Conservation (phyloP, 2,329 filamentous ascomycete genomes). For the Aureobasidium lini region DNA sequence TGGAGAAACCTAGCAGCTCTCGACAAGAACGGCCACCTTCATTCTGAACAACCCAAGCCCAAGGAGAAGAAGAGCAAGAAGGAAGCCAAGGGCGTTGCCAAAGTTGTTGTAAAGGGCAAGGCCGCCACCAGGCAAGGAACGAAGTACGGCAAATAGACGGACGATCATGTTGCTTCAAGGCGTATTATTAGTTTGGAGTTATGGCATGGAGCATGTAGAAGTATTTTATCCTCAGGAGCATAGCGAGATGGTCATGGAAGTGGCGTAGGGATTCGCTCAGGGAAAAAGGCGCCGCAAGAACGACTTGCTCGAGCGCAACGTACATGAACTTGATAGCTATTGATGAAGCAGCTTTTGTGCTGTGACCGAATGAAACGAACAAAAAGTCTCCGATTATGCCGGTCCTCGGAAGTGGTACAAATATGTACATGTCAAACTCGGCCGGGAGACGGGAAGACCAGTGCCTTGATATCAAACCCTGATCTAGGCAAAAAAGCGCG, state of each 20-base stretch:
- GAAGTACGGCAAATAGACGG: constrained; percentile 9
- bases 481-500: not conserved
- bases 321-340: not conserved
- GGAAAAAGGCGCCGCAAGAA: not conserved
- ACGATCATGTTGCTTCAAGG: not conserved
- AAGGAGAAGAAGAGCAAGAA: constrained; percentile 26
- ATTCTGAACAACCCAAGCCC: constrained; percentile 20
- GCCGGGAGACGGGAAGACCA: not conserved
- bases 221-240: constrained; percentile 5
- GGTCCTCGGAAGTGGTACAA: not conserved
- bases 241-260: constrained; percentile 9
- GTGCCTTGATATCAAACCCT: not conserved
- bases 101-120: constrained; percentile 24
- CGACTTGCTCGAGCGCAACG: not conserved
- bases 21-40: constrained; percentile 24
- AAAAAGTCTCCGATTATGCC: not conserved
- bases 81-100: constrained; percentile 22
- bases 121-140: constrained; percentile 33
- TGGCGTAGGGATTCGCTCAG: constrained; percentile 5
- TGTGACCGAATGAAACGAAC: not conserved
- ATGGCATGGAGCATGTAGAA: constrained; percentile 9
- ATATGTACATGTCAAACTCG: not conserved
- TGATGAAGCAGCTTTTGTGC: not conserved
- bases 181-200: not conserved
- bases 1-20: constrained; percentile 51